A percentile compares a stretch with the other conserved stretches of the same genome.
phyloP scores from a whole-genome alignment of 495 filamentous ascomycete species.

The Eremomyces bilateralis region DNA sequence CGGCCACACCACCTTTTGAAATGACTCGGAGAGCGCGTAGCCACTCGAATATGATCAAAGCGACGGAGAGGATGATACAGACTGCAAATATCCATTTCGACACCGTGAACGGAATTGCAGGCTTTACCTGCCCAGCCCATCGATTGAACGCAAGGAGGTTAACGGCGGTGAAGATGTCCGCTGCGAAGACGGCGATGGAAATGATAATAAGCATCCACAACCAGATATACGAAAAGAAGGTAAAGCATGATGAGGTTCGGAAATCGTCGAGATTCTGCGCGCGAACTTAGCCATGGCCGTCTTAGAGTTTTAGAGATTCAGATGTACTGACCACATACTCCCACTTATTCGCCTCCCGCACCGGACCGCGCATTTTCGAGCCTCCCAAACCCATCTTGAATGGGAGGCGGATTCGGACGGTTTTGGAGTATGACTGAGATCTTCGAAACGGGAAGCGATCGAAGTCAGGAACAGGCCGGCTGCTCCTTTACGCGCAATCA shows the following conservation, averaged over 20 bases:
- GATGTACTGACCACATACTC: constrained; percentile 49
- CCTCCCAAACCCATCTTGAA: constrained; percentile 52
- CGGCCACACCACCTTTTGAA: constrained; percentile 62
- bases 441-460: no score
- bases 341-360: constrained; percentile 73
- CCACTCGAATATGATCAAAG: constrained; percentile 57
- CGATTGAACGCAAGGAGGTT: constrained; percentile 66
- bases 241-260: constrained; percentile 53
- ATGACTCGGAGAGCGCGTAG: constrained; percentile 58
- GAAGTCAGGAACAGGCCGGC: no score
- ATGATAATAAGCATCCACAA: constrained; percentile 60
- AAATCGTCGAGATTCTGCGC: constrained; percentile 72
- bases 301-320: neutral
- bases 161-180: constrained; percentile 82
- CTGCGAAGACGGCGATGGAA: constrained; percentile 63
- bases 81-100: constrained; percentile 78
- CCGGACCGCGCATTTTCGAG: constrained; percentile 42
- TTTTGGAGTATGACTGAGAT: no score
- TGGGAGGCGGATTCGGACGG: no score
- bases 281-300: constrained; percentile 16
- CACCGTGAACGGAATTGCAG: constrained; percentile 42
- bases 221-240: constrained; percentile 61
- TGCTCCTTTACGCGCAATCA: no score
- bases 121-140: constrained; percentile 37
- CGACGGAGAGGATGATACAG: constrained; percentile 72